These are phyloP conservation scores for Lactarius akahatsu DNA, from an alignment of 768 basidiomycete genomes.

Conservation along the genomic window DNA sequence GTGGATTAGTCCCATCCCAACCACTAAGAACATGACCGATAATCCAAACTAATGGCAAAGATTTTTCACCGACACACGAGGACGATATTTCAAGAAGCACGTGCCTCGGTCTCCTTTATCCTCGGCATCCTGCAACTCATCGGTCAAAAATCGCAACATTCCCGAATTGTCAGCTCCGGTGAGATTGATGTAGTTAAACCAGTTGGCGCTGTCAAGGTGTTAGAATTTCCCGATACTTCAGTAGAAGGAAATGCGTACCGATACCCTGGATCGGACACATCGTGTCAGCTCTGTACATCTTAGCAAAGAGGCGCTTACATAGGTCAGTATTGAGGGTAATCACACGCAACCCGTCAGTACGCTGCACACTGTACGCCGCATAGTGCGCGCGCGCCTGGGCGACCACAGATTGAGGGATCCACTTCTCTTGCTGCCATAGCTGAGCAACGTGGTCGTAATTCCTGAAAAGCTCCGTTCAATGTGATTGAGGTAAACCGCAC, in stretches of 20 bases:
- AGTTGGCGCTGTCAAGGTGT: slow-evolving; percentile 50
- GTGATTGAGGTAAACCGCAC: not conserved
- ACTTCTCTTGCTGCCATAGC: slow-evolving; percentile 69
- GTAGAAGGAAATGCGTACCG: slow-evolving; percentile 30
- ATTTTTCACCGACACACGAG: not conserved
- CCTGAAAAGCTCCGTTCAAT: slow-evolving; percentile 41
- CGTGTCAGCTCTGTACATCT: slow-evolving; percentile 14
- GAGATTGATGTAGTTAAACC: slow-evolving; percentile 77
- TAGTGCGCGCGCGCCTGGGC: slow-evolving; percentile 65
- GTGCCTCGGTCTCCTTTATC: slow-evolving; percentile 69
- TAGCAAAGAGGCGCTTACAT: slow-evolving; percentile 47
- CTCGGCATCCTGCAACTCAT: slow-evolving; percentile 76
- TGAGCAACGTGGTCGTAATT: slow-evolving; percentile 73
- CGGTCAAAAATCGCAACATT: slow-evolving; percentile 74
- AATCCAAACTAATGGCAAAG: slow-evolving; percentile 44
- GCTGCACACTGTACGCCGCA: slow-evolving; percentile 67
- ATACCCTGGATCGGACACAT: slow-evolving; percentile 22
- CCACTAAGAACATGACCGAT: slow-evolving; percentile 58
- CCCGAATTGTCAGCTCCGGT: slow-evolving; percentile 68
- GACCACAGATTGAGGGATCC: slow-evolving; percentile 61
- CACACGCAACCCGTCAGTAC: slow-evolving; percentile 63
- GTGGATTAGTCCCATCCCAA: slow-evolving; percentile 70
- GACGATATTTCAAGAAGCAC: slow-evolving; percentile 8
- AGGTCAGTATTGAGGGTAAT: slow-evolving; percentile 77
- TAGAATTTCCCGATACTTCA: not conserved